phyloP scores from a whole-genome alignment of 1,139 yeast genomes.

The Candida gigantensis region DNA sequence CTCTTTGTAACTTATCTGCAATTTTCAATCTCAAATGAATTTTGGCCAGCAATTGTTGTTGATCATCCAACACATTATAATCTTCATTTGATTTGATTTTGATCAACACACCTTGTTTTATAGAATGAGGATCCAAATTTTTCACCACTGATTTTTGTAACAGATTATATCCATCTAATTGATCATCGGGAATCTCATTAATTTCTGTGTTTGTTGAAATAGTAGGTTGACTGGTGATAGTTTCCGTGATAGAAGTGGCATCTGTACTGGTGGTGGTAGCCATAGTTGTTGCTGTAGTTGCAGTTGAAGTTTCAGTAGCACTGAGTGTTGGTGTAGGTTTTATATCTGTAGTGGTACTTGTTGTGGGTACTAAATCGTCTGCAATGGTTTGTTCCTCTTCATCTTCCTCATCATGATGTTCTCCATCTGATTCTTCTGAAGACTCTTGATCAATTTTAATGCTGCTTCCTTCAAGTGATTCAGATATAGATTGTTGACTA shows the following conservation, averaged over 20 bases:
- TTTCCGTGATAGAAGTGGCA: constrained; percentile 1
- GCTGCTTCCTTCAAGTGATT: not conserved
- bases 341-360: not conserved
- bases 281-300: too few species aligned
- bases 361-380: constrained; percentile 4
- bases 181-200: constrained; percentile 8
- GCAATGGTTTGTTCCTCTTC: constrained; percentile 10
- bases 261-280: not conserved
- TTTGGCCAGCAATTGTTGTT: constrained; percentile 15
- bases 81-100: constrained; percentile 17
- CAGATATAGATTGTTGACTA: not conserved
- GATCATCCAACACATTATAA: constrained; percentile 14
- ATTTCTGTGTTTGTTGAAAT: constrained; percentile 1
- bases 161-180: constrained; percentile 19
- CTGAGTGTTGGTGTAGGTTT: not conserved
- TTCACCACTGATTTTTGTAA: constrained; percentile 39
- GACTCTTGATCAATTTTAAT: not conserved
- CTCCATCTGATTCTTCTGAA: not conserved
- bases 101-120: constrained; percentile 23
- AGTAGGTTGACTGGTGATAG: too few species aligned
- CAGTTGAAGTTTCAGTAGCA: not conserved
- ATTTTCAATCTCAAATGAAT: constrained; percentile 27
- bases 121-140: constrained; percentile 30
- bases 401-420: constrained; percentile 3
- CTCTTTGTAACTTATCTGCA: constrained; percentile 40